Conservation (phyloP, 2,329 filamentous ascomycete species). For the Dactylellina haptotyla region DNA sequence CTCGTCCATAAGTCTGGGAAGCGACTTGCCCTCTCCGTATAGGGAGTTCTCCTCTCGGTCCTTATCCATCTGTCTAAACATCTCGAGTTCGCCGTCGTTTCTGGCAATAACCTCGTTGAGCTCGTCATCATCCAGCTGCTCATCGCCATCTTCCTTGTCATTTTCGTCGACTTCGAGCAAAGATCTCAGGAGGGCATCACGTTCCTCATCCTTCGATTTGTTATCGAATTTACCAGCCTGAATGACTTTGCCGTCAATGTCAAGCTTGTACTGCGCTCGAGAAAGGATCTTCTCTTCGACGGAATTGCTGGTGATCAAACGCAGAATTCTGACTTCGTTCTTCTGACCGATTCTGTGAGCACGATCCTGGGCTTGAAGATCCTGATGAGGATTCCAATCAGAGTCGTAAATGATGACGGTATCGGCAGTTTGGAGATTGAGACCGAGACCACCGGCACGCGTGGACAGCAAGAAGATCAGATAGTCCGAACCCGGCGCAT, state of each 20-base stretch:
- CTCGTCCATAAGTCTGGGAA: constrained; percentile 85
- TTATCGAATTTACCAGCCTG: constrained; percentile 99
- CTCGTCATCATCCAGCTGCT: constrained; percentile 99
- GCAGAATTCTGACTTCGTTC: constrained; percentile 96
- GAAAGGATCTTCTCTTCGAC: constrained; percentile 99
- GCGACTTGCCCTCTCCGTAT: constrained; percentile 77
- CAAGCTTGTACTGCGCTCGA: constrained; percentile 94
- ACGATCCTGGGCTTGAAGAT: constrained; percentile 99
- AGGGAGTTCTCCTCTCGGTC: constrained; percentile 72
- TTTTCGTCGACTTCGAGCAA: constrained; percentile 83
- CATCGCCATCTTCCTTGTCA: constrained; percentile 80
- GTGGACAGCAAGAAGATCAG: constrained; percentile 99
- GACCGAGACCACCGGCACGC: constrained; percentile 94
- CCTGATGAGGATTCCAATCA: constrained; percentile 99
- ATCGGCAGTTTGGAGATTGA: constrained; percentile 96
- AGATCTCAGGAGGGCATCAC: constrained; percentile 94
- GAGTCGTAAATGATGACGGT: constrained; percentile 99
- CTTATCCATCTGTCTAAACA: constrained; percentile 86
- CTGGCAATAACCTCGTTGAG: constrained; percentile 93
- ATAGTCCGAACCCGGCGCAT: constrained; percentile 87
- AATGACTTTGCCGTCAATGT: constrained; percentile 99
- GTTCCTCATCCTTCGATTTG: constrained; percentile 97
- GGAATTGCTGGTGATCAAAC: constrained; percentile 94
- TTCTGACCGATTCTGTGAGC: constrained; percentile 99
- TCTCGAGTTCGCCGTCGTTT: constrained; percentile 77